Evolutionary conservation across 805 yeast genomes (phyloP).

Genomic region (Blastobotrys mokoenaii): DNA sequence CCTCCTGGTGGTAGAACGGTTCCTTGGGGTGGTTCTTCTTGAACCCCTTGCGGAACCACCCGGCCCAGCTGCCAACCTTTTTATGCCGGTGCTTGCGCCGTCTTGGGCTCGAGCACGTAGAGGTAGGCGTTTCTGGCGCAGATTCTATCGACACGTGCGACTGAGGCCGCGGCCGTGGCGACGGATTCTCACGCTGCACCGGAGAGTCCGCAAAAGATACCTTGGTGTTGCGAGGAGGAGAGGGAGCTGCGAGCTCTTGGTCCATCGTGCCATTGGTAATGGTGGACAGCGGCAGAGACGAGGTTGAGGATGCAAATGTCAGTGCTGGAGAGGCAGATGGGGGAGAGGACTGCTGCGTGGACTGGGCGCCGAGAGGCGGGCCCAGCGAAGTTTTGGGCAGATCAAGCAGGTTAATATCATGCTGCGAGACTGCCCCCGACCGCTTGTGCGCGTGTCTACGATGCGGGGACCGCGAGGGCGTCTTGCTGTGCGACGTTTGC

Average conservation of each 20-base stretch:
- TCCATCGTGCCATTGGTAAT: slow-evolving; percentile 9
- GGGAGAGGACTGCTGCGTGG: slow-evolving; percentile 7
- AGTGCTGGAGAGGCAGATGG: slow-evolving; percentile 12
- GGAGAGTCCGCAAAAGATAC: slow-evolving; percentile 10
- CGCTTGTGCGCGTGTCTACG: slow-evolving; percentile 7
- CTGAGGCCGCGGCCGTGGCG: background rate
- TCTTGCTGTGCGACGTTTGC: too few species aligned
- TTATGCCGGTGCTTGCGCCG: slow-evolving; percentile 19
- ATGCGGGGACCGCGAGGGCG: slow-evolving; percentile 6
- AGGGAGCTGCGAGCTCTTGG: background rate
- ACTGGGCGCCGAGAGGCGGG: background rate
- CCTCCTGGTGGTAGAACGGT: background rate
- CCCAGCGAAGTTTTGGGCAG: background rate
- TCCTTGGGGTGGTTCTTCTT: background rate
- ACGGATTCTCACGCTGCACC: background rate
- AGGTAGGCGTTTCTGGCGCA: background rate
- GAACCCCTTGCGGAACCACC: slow-evolving; percentile 15
- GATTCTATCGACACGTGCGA: background rate
- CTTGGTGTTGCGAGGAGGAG: slow-evolving; percentile 2
- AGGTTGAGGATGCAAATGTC: slow-evolving; percentile 12
- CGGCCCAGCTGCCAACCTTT: slow-evolving; percentile 35
- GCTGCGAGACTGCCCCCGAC: slow-evolving; percentile 6
- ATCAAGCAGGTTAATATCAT: slow-evolving; percentile 2
- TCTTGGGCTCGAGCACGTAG: slow-evolving; percentile 10
- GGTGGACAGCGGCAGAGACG: slow-evolving; percentile 12